Evolutionary conservation across 139 green algal genomes (phyloP).

Genomic region (Desmodesmus armatus): DNA sequence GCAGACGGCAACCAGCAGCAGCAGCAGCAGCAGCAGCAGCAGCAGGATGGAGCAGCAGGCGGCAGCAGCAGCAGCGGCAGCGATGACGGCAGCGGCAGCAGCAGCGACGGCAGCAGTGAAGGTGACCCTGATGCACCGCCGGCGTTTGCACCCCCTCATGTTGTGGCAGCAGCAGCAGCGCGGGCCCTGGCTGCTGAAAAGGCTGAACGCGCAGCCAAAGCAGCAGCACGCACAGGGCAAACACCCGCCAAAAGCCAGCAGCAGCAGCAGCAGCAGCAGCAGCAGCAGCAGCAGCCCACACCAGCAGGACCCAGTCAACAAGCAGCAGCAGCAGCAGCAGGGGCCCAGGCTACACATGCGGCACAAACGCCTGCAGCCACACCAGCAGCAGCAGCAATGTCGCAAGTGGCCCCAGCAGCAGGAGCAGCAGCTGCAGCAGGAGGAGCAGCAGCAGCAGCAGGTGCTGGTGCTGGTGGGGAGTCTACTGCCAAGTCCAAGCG

Average conservation of each 20-base stretch:
- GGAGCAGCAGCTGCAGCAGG: not conserved
- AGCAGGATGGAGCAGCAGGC: conserved; percentile 10
- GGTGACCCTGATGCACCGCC: conserved; percentile 30
- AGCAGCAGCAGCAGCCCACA: conserved; percentile 35
- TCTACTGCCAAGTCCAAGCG: conserved; percentile 14
- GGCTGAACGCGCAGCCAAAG: conserved; percentile 33
- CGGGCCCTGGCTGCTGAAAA: conserved; percentile 56
- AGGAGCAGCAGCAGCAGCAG: not conserved
- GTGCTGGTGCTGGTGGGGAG: conserved; percentile 3
- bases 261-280: conserved; percentile 28
- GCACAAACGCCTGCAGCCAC: not conserved
- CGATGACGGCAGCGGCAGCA: not conserved
- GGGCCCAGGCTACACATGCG: not conserved
- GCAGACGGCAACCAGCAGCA: not conserved
- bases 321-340: conserved; percentile 38
- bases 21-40: conserved; percentile 13
- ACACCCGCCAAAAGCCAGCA: not conserved
- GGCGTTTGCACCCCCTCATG: conserved; percentile 60
- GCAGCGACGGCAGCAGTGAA: not conserved
- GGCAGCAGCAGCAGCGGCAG: conserved; percentile 18
- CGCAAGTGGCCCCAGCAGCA: not conserved
- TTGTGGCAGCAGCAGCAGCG: conserved; percentile 64
- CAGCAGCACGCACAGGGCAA: not conserved
- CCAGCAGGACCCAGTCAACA: not conserved
- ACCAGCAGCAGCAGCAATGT: not conserved